phyloP scores from a whole-genome alignment of 345 rosid species.

The Eucalyptus lansdowneana region DNA sequence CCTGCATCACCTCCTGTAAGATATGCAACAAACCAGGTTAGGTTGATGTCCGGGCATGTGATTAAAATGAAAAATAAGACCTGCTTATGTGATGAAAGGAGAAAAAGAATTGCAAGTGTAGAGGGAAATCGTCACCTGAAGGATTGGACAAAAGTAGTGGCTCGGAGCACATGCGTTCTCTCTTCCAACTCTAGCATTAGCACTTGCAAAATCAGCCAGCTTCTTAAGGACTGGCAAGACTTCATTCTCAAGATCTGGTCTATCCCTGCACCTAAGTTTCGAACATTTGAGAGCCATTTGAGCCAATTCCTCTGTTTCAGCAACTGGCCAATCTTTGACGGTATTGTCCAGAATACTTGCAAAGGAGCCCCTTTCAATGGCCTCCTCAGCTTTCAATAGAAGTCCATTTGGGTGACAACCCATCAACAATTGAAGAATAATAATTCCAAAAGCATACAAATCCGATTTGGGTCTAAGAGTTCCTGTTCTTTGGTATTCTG shows the following conservation, averaged over 20 bases:
- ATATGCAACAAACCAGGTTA: not conserved
- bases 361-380: slow-evolving; percentile 40
- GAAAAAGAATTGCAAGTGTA: not conserved
- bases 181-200: slow-evolving; percentile 30
- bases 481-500: slow-evolving; percentile 84
- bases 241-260: slow-evolving; percentile 74
- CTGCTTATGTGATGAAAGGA: not conserved
- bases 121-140: slow-evolving; percentile 37
- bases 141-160: slow-evolving; percentile 75
- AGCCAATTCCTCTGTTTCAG: slow-evolving; percentile 60
- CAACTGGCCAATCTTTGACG: slow-evolving; percentile 60
- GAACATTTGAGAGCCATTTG: slow-evolving; percentile 54
- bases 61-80: not conserved
- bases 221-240: slow-evolving; percentile 66
- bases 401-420: slow-evolving; percentile 61
- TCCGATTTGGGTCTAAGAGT: slow-evolving; percentile 87
- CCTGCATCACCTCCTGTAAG: slow-evolving; percentile 75
- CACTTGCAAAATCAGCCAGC: slow-evolving; percentile 46
- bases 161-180: slow-evolving; percentile 32
- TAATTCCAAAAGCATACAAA: slow-evolving; percentile 72
- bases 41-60: not conserved
- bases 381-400: slow-evolving; percentile 41
- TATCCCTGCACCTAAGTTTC: slow-evolving; percentile 76
- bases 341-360: slow-evolving; percentile 48
- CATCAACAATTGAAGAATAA: slow-evolving; percentile 55